Conservation (phyloP, 2,329 filamentous ascomycete genomes). For the Aspergillus japonicus region DNA sequence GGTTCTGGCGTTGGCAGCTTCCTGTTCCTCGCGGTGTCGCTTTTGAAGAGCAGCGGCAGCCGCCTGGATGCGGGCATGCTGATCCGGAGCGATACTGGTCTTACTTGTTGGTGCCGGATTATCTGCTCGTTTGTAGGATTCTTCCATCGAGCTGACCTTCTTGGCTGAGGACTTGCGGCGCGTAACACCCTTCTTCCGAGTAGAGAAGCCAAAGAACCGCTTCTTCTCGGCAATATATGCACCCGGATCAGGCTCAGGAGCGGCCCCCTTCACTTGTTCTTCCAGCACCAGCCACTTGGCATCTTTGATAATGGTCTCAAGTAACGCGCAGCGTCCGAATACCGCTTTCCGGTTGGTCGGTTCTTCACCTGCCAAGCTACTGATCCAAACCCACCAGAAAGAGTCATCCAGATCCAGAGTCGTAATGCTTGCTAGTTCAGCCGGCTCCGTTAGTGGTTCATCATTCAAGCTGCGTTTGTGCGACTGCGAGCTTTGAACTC, state of each 20-base stretch:
- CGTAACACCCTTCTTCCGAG: constrained; percentile 66
- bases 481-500: constrained; percentile 84
- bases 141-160: constrained; percentile 50
- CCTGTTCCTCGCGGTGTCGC: constrained; percentile 60
- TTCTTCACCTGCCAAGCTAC: constrained; percentile 88
- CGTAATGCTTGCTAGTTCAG: constrained; percentile 89
- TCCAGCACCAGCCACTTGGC: constrained; percentile 94
- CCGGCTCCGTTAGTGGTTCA: constrained; percentile 72
- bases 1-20: constrained; percentile 53
- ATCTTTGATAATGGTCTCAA: constrained; percentile 79
- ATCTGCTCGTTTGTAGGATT: constrained; percentile 52
- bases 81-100: constrained; percentile 81
- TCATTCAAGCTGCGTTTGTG: constrained; percentile 71
- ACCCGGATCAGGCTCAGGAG: constrained; percentile 76
- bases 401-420: constrained; percentile 85
- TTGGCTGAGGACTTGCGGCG: constrained; percentile 72
- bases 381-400: constrained; percentile 99
- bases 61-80: constrained; percentile 88
- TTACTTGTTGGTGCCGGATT: constrained; percentile 64
- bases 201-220: constrained; percentile 78
- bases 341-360: constrained; percentile 80
- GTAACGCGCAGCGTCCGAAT: constrained; percentile 87
- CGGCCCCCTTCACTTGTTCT: constrained; percentile 92
- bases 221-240: constrained; percentile 97
- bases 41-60: constrained; percentile 81